Conservation (phyloP, 257 asterid genomes). For the Solanum chiquidenum region DNA sequence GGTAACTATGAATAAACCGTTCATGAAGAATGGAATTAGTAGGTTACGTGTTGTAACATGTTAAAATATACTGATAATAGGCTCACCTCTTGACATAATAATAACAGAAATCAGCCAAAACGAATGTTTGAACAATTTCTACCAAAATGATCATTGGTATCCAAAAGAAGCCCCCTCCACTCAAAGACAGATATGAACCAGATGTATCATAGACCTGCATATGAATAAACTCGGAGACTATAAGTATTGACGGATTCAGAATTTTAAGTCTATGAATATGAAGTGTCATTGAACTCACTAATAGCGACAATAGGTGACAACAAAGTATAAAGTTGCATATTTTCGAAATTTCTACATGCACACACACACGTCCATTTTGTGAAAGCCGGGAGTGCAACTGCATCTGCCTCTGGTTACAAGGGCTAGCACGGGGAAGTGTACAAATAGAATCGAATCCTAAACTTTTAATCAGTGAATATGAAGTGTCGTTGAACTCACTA, state of each 20-base stretch:
- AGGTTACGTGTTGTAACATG: neutral
- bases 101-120: constrained; percentile 87
- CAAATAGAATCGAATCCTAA: neutral
- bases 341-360: neutral
- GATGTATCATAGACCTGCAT: constrained; percentile 60
- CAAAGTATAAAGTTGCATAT: neutral
- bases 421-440: neutral
- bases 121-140: constrained; percentile 80
- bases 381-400: neutral
- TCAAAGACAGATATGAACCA: constrained; percentile 42
- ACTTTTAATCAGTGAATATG: neutral
- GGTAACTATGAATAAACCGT: neutral
- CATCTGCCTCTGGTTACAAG: neutral
- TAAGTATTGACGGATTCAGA: neutral
- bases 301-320: neutral
- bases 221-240: neutral
- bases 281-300: neutral
- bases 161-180: constrained; percentile 65
- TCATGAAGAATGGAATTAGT: neutral
- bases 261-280: neutral
- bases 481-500: neutral
- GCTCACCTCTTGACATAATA: constrained; percentile 75
- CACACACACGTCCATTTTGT: neutral
- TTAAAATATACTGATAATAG: neutral
- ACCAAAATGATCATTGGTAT: constrained; percentile 51